Evolutionary conservation across 106 monocot genomes (phyloP), one percentile per base, ranked within the genome.

Genomic region (Apostasia shenzhenica): DNA sequence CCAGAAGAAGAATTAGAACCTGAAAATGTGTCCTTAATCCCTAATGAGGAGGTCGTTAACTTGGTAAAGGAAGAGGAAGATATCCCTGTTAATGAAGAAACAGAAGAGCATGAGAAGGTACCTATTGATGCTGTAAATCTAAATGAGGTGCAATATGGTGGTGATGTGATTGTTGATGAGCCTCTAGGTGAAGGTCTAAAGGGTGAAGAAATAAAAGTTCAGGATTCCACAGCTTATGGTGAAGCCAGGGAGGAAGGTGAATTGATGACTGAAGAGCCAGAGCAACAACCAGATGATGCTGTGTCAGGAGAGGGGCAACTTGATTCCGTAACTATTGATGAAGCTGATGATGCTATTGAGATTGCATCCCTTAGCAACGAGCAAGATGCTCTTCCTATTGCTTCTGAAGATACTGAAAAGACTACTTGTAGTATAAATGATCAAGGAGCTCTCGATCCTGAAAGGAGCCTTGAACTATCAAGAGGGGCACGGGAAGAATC

Each of bases 181-280:
- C 39, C 42, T 38, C 2, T 74, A 7, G 81, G 78, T 72, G 79
- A 82, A 55, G 13, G 41, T 5, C 53, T n/a, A n/a, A 78, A 70
- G 64, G 44, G 42, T 63, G 86, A 80, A 57, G 82, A 71, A 26
- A 61, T 6, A 48, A 77, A 82, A 66, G 86, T 70, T 14, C 41
- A 41, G 61, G 67, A 70, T 46, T 39, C 65, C 58, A 52, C 69
- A 46, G 63, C 56, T 49, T 85, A 81, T 14, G 80, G 57, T 37
- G 88, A 89, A 48, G 83, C 76, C 3, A 85, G 67, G 68, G 85
- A 90, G 60, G 89, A 90, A 64, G 89, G 85, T 0, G 89, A 86
- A 49, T 61, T 81, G 75, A 59, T 83, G 75, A 66, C 80, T 1
- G 89, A 88, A 44, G 81, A 85, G n/a, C 70, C 66, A 2, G 89